Base-by-base conservation (phyloP, 1,284 basidiomycete species). In the Volvariella volvacea region DNA sequence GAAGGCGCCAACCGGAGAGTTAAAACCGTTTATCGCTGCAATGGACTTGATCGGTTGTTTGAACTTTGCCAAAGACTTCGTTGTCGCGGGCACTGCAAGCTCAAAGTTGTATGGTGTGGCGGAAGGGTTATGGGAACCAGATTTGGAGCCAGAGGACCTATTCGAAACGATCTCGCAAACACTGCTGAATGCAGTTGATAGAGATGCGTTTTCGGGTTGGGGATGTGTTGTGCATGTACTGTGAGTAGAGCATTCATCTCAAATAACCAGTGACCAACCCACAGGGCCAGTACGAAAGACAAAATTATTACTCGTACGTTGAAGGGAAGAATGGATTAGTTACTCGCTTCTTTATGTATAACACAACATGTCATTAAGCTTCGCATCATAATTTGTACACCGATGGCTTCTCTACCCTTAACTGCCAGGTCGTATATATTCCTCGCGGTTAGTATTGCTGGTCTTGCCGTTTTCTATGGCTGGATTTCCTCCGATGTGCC, bases 101-200 rank as follows among this genome's bases (percentile, higher is more conserved):
- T 78, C 84, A 56, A 98, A 98, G 70, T 70, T 99, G 54, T 98
- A 87, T 60, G 96, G 96, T 84, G 85, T 96, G 54, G 96, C 96
- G 33, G 96, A 99, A 67, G 92, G 93, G 3, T 74, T 99, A 33
- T 99, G 96, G 96, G 95, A 99, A 67, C 92, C 94, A 4, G 91
- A 94, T 65, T 72, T 99, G 62, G 92, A 85, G 61, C 83, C 94
- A 10, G 96, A 99, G 62, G 96, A 99, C 64, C 71, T 99, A 42
- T 99, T 99, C 59, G 96, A 99, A 73, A 99, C 96, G 9, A 93
- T 98, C 58, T 92, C 92, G 17, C 96, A 99, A 66, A 95, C 93
- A 7, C 69, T 99, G 46, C 68, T 99, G 58, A 98, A 95, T 56
- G 92, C 93, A 7, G 85, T 98, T 31, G 96, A 99, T 64, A 78